Percentiles rank a stretch among this genome's conserved stretches.
Conservation (phyloP, 257 asterid species). For the Lithospermum erythrorhizon region DNA sequence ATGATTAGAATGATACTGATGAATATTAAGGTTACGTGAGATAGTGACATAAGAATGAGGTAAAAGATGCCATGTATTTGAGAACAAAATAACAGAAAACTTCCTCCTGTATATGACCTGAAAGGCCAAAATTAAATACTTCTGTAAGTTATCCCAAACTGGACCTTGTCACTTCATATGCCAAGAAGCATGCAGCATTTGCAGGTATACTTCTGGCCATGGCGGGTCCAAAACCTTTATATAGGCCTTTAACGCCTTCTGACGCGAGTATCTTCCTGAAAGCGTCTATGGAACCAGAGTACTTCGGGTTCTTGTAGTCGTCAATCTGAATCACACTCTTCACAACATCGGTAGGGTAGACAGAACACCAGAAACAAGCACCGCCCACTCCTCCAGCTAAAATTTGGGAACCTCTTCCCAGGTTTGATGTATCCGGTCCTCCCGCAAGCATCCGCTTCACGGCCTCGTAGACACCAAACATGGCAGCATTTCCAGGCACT, state of each 20-base stretch:
- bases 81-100: no score
- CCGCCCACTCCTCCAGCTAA: slow-evolving; percentile 77
- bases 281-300: slow-evolving; percentile 59
- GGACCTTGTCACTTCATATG: slow-evolving; percentile 64
- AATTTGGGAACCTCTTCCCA: slow-evolving; percentile 67
- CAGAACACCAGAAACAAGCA: slow-evolving; percentile 56
- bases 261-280: slow-evolving; percentile 51
- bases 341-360: slow-evolving; percentile 74
- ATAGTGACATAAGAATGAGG: neutral
- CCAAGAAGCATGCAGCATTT: slow-evolving; percentile 84
- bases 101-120: no score
- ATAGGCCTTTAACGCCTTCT: slow-evolving; percentile 71
- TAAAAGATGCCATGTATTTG: neutral
- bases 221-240: slow-evolving; percentile 86
- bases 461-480: slow-evolving; percentile 88
- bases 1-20: neutral
- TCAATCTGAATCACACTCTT: slow-evolving; percentile 81
- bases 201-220: slow-evolving; percentile 91
- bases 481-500: slow-evolving; percentile 73
- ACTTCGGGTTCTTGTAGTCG: slow-evolving; percentile 66
- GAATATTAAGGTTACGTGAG: neutral
- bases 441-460: slow-evolving; percentile 59
- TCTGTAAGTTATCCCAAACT: slow-evolving; percentile 45
- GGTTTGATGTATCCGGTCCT: slow-evolving; percentile 50
- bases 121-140: no score